Evolutionary conservation across 1,284 basidiomycete genomes (phyloP), one percentile per base, ranked within the genome.

Genomic region (Boletellus deceptivus): DNA sequence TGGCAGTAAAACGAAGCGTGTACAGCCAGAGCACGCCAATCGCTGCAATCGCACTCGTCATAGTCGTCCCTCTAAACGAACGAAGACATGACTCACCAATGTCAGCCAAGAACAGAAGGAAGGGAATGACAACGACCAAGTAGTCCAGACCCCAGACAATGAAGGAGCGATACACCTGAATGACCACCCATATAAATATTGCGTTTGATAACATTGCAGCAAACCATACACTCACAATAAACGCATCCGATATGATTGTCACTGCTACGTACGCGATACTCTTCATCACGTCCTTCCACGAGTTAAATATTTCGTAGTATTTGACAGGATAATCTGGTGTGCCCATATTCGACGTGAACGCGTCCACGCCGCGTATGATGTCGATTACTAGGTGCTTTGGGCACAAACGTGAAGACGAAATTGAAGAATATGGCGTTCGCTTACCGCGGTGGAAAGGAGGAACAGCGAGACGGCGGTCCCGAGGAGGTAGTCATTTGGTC

Each of bases 131-230:
- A 8, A 31, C 3, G 4, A 58, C 20, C n/a, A 49, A 16, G 27
- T 48, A 47, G 9, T 25, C 59, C 17, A 46, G 45, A 13, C 54
- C 50, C 61, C 63, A 64, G 33, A 64, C 49, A 46, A 62, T 50
- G 43, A 57, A 64, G 4, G 49, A 39, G 16, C 63, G 63, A 41
- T 65, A 65, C n/a, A 64, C 41, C 62, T 65, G 17, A 17, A 34
- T 11, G 31, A 16, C 9, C 31, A 16, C 14, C 31, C 31, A 20
- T 4, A 9, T 4, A 9, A 49, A 20, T 16, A 17, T 24, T 13
- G 25, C 6, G 10, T 4, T 22, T 18, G 24, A 24, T 18, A 7
- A 11, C 10, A 3, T 16, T 9, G 29, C 16, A 14, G 10, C 3
- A 33, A n/a, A 25, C 4, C 3, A n/a, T 0, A 25, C 13, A 39